Evolutionary conservation across 1,284 basidiomycete genomes (phyloP), one percentile per base, ranked within the genome.

Genomic region (Austroboletus niveus): DNA sequence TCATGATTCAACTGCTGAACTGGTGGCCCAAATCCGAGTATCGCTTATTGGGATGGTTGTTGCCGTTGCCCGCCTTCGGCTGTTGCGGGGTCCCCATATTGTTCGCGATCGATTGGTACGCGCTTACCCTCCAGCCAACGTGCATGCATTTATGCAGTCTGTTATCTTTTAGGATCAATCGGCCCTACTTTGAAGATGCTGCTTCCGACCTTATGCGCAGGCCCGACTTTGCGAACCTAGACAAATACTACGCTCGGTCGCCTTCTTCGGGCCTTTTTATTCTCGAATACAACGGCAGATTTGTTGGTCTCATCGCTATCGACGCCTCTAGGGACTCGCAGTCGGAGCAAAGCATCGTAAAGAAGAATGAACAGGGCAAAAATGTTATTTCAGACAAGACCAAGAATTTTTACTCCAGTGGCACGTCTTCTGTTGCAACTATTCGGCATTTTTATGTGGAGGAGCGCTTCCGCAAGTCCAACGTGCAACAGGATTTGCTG

Each of bases 361-460:
- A 57, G 54, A 60, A 61, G 53, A 59, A 59, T 42, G 49, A 57
- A 41, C 60, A 57, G 24, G 54, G 64, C 3, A 47, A 30, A 17
- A 47, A 42, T 14, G 5, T 57, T 35, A 31, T 55, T 30, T 11
- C 45, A n/a, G 60, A 58, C 48, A 52, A 48, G 31, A 43, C 42
- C 40, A 53, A 48, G 29, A 43, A 52, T 24, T 56, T 60, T 35
- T 63, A 60, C 47, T 52, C 59, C 45, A 70, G 63, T 32, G 71
- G 71, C 42, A 75, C 75, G 15, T 71, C 79, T 10, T 61, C 68
- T 29, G 72, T 74, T 14, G 87, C 84, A 9, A 73, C 77, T n/a
- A 84, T 93, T 55, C 81, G 89, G 29, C 91, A 92, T 65, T 82
- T 92, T 63, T 85, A 81, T 59, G 79, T 90, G 38, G 84, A 89